These are phyloP conservation scores for Noccaea bulbosa DNA, from an alignment of 345 rosid species.

Conservation along the genomic window DNA sequence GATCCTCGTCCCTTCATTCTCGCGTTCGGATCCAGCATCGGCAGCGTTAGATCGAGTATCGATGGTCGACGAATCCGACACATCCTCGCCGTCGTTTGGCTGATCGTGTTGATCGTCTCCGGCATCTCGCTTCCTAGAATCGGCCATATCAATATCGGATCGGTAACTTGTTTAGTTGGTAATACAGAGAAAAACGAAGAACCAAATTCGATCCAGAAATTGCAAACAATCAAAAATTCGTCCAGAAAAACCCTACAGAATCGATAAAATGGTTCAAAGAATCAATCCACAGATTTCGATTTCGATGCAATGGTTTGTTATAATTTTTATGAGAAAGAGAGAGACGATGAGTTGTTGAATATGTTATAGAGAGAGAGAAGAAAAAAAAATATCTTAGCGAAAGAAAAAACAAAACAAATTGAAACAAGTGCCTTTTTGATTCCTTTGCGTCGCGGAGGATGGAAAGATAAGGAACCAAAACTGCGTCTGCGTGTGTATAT, in stretches of 20 bases:
- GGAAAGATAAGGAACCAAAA: slow-evolving; percentile 12
- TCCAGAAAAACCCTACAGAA: slow-evolving; percentile 23
- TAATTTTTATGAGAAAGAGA: neutral
- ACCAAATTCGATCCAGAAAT: slow-evolving; percentile 36
- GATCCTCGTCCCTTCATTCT: slow-evolving; percentile 24
- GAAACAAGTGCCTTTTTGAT: slow-evolving; percentile 22
- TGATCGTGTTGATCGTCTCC: slow-evolving; percentile 47
- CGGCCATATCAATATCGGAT: slow-evolving; percentile 59
- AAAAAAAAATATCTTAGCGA: slow-evolving; percentile 6
- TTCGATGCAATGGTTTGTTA: slow-evolving; percentile 14
- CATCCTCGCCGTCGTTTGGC: slow-evolving; percentile 49
- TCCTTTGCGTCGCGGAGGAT: slow-evolving; percentile 24
- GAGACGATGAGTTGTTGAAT: neutral
- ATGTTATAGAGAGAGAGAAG: neutral
- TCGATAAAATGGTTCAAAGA: slow-evolving; percentile 20
- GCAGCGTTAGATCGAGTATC: slow-evolving; percentile 29
- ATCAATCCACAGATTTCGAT: slow-evolving; percentile 24
- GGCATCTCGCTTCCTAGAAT: slow-evolving; percentile 52
- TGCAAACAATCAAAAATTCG: neutral
- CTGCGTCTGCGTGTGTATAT: neutral
- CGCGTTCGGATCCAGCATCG: slow-evolving; percentile 50
- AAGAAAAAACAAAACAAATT: slow-evolving; percentile 2
- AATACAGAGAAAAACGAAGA: neutral
- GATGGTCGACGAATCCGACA: slow-evolving; percentile 33
- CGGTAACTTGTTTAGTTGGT: slow-evolving; percentile 16